phyloP scores from a whole-genome alignment of 1,284 basidiomycete species.

The Filobasidium uniguttulatum region DNA sequence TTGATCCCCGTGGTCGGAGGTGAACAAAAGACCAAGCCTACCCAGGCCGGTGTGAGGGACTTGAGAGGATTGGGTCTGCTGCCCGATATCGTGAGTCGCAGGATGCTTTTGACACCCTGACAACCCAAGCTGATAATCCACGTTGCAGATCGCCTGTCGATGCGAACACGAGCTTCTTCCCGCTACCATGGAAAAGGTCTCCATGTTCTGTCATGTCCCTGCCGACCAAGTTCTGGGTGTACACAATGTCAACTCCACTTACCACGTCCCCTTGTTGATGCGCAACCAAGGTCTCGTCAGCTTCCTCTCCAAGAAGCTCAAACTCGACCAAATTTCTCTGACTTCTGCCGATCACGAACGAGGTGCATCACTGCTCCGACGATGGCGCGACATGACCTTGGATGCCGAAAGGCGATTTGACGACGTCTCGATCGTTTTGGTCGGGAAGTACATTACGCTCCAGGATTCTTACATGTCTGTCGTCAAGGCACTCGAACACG shows the following conservation, averaged over 20 bases:
- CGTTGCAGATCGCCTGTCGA: slow-evolving; percentile 73
- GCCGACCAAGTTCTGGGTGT: slow-evolving; percentile 91
- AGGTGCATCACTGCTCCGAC: slow-evolving; percentile 52
- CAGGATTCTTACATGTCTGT: slow-evolving; percentile 99
- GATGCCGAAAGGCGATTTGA: slow-evolving; percentile 85
- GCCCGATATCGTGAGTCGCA: slow-evolving; percentile 64
- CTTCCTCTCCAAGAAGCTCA: slow-evolving; percentile 69
- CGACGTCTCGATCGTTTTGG: slow-evolving; percentile 75
- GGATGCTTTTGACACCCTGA: not conserved
- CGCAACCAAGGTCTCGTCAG: slow-evolving; percentile 81
- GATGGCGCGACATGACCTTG: slow-evolving; percentile 75
- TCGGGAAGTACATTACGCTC: slow-evolving; percentile 94
- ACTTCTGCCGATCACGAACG: slow-evolving; percentile 46
- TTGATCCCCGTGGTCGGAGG: slow-evolving; percentile 96
- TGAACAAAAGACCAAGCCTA: slow-evolving; percentile 98
- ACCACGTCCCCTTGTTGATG: slow-evolving; percentile 90
- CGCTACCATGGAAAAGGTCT: slow-evolving; percentile 86
- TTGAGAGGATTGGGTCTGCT: slow-evolving; percentile 83
- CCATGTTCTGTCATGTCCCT: slow-evolving; percentile 97
- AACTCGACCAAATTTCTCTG: slow-evolving; percentile 51
- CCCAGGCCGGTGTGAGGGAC: slow-evolving; percentile 91
- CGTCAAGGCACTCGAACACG: slow-evolving; percentile 92
- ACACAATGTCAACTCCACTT: slow-evolving; percentile 91
- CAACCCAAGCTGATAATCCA: not conserved
- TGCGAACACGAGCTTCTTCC: slow-evolving; percentile 53